Evolutionary conservation across 108 stramenopile genomes (phyloP), one percentile per base, ranked within the genome.

Genomic region (Parietichytrium sp.): DNA sequence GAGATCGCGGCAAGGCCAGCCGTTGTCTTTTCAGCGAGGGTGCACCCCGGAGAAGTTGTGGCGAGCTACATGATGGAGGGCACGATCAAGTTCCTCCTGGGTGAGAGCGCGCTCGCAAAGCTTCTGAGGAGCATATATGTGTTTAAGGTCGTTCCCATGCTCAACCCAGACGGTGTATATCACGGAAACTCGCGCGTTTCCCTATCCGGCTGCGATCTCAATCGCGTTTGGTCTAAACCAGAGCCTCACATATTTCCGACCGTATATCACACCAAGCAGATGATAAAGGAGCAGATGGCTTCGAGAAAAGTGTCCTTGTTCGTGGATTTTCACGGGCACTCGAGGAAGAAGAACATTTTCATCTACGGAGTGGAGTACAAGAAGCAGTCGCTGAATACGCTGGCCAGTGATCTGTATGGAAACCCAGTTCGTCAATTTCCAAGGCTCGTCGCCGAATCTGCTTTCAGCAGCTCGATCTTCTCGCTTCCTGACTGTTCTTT

Each of bases 151-250:
- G 86, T 89, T 10, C 90, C 90, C 26, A 91, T 91, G 89, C 61
- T 91, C 20, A 91, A 91, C 48, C 90, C 90, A 3, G 90, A 91
- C 54, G 90, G 90, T 25, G 90, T 91, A 3, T 80, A 88, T 53
- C 48, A 85, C 48, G 90, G 90, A 12, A 90, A 91, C 81, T 87
- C 87, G 45, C 87, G 90, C 47, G 51, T 72, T 48, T 87, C 83
- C 4, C 31, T 89, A 18, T 52, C 85, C 15, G 90, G 87, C 15
- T 81, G 48, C 27, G 90, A 90, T 54, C 86, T 90, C 38, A 90
- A 90, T 54, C 81, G 89, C 6, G 47, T 52, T 51, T 90, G 84
- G 51, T 47, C 61, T 13, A 54, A 85, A 13, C 85, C 89, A 3
- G 51, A 54, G 30, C 83, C 79, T 29, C 50, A 51, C 23, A 51